These are phyloP conservation scores for Saccharomycopsis fodiens DNA, from an alignment of 805 yeast species.

Conservation along the genomic window DNA sequence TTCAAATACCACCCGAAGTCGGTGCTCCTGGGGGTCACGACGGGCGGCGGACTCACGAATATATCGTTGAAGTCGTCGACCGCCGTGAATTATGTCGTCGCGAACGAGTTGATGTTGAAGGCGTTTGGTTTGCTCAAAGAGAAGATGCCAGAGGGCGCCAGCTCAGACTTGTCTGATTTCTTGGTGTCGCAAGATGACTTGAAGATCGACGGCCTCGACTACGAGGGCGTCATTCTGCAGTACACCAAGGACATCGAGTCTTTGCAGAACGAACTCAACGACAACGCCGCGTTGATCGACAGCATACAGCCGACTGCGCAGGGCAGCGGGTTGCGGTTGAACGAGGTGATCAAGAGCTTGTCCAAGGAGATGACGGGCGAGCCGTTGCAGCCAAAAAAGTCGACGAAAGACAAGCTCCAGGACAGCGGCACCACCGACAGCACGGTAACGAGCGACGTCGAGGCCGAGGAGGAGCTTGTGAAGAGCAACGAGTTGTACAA, in stretches of 20 bases:
- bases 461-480: constrained; percentile 2
- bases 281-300: background rate
- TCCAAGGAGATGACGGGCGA: constrained; percentile 4
- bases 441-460: background rate
- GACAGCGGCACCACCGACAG: background rate
- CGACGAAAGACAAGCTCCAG: background rate
- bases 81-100: constrained; percentile 16
- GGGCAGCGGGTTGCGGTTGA: background rate
- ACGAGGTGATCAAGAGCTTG: constrained; percentile 4
- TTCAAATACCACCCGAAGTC: constrained; percentile 18
- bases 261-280: background rate
- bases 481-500: background rate
- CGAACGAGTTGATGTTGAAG: constrained; percentile 16
- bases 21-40: constrained; percentile 16
- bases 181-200: background rate
- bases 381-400: background rate
- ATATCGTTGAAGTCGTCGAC: constrained; percentile 17
- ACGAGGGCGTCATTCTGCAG: background rate
- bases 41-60: constrained; percentile 14
- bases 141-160: constrained; percentile 1
- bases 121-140: constrained; percentile 13
- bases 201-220: constrained; percentile 1
- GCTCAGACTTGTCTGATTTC: constrained; percentile 5
- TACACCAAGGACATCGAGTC: background rate
- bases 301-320: background rate